phyloP scores from a whole-genome alignment of 176 grass and related monocot species.

The Avena eriantha region DNA sequence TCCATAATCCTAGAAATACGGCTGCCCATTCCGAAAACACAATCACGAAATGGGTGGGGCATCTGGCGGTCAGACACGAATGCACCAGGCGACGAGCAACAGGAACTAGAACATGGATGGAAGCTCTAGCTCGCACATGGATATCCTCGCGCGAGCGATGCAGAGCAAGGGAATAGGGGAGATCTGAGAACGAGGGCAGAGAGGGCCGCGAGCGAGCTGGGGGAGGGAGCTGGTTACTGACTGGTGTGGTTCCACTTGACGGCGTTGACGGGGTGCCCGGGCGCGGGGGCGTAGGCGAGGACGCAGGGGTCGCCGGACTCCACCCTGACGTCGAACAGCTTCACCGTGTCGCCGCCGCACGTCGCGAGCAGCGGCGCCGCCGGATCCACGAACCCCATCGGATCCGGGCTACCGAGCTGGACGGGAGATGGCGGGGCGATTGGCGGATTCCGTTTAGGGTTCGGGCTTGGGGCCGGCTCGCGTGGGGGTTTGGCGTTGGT shows the following conservation, averaged over 20 bases:
- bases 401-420: background rate
- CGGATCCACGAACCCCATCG: slow-evolving; percentile 90
- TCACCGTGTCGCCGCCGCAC: slow-evolving; percentile 90
- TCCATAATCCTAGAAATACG: background rate
- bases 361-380: slow-evolving; percentile 75
- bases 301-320: slow-evolving; percentile 87
- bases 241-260: slow-evolving; percentile 98
- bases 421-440: background rate
- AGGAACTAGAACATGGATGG: background rate
- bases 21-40: background rate
- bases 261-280: slow-evolving; percentile 68
- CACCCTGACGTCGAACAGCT: slow-evolving; percentile 83
- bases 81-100: background rate
- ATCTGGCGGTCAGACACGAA: slow-evolving; percentile 8
- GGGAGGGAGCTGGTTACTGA: slow-evolving; percentile 38
- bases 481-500: background rate
- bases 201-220: background rate
- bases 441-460: slow-evolving; percentile 23
- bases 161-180: slow-evolving; percentile 6
- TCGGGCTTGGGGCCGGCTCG: slow-evolving; percentile 14
- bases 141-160: slow-evolving; percentile 12
- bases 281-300: slow-evolving; percentile 74
- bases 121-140: background rate
- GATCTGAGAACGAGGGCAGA: slow-evolving; percentile 33
- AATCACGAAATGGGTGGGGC: background rate